Evolutionary conservation across 495 filamentous ascomycete genomes (phyloP), one percentile per base, ranked within the genome.

Genomic region (Daldinia loculata): DNA sequence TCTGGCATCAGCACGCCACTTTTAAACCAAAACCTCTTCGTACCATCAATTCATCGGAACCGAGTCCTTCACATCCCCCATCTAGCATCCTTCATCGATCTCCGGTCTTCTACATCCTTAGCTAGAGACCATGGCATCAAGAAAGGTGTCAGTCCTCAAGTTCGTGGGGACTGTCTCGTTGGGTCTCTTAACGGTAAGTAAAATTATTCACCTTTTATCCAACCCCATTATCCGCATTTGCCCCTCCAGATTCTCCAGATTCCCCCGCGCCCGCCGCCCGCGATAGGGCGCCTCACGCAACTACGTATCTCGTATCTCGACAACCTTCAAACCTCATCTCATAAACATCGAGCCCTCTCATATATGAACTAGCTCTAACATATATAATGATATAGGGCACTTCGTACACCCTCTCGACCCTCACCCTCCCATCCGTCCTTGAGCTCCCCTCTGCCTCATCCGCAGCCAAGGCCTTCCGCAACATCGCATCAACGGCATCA

Each of bases 151-250:
- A 45, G 80, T 91, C 77, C 86, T 89, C 79, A 97, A 97, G 80
- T 97, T 97, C 79, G 89, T 97, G 63, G 94, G 94, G 73, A 94
- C 93, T 27, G 86, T 97, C 63, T 93, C 90, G 56, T 85, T 97
- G 32, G 94, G 94, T 63, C 86, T 97, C 22, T 79, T 97, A 77
- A 97, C 94, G 27, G 93, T 96, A 88, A 74, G 87, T 82, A 53
- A 30, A n/a, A n/a, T n/a, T n/a, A n/a, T 27, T 50, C 4, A 36
- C 3, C 6, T 9, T 36, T 53, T 19, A 7, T 30, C 32, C 11
- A 53, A 27, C 50, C 6, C 24, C 26, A 53, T 52, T 29, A 72
- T 64, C 60, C 61, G 65, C 61, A 63, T 70, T 56, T 67, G 67
- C 69, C 68, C 70, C 70, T 72, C 69, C 43, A 62, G 7, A 48